phyloP scores from a whole-genome alignment of 495 filamentous ascomycete species.

The Aspergillus asperescens region DNA sequence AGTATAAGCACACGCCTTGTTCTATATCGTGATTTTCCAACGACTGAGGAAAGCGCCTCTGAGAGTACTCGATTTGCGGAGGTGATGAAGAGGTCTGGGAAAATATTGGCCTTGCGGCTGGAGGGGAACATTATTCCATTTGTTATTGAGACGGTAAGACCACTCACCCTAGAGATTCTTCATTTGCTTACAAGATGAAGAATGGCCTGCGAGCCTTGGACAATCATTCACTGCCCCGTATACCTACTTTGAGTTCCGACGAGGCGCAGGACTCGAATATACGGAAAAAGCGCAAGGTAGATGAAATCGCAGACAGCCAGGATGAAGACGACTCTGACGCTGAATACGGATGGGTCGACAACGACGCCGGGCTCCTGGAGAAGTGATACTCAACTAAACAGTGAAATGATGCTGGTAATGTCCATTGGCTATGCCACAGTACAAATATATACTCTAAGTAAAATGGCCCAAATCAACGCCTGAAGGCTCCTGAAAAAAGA shows the following conservation, averaged over 20 bases:
- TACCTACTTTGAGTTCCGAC: background rate
- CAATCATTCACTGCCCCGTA: background rate
- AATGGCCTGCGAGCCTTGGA: constrained; percentile 23
- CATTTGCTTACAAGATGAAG: constrained; percentile 16
- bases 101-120: constrained; percentile 24
- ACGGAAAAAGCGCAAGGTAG: constrained; percentile 45
- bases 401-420: background rate
- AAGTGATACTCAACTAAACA: background rate
- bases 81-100: constrained; percentile 42
- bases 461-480: too few species aligned
- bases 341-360: constrained; percentile 32
- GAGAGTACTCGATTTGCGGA: constrained; percentile 36
- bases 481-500: too few species aligned
- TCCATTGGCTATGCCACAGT: background rate
- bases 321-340: constrained; percentile 44
- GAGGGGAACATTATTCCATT: constrained; percentile 38
- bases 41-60: constrained; percentile 8
- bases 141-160: constrained; percentile 35
- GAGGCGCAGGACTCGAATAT: constrained; percentile 1
- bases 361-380: constrained; percentile 15
- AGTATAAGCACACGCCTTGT: constrained; percentile 61
- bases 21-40: constrained; percentile 59
- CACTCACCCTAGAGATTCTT: background rate
- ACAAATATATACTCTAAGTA: background rate
- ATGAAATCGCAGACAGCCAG: constrained; percentile 47